Conservation (phyloP, 495 filamentous ascomycete genomes). For the Xylaria bambusicola region DNA sequence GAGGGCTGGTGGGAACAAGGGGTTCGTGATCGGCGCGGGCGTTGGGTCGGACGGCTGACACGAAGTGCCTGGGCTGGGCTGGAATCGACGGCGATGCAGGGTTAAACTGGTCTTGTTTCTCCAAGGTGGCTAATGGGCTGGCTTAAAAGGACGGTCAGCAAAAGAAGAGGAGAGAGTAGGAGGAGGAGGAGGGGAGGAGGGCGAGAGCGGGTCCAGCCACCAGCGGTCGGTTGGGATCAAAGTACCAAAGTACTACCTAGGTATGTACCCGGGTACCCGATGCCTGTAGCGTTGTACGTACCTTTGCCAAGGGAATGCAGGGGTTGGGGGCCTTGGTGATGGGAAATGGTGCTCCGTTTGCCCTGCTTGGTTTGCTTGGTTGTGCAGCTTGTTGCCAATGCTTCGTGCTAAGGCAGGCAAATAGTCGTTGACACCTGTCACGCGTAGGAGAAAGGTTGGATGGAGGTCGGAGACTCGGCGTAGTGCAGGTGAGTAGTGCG, state of each 20-base stretch:
- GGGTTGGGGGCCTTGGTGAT: constrained; percentile 9
- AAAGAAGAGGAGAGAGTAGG: background rate
- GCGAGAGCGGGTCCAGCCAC: no score
- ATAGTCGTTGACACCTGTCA: constrained; percentile 7
- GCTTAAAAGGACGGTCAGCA: constrained; percentile 17
- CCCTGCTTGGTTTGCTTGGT: constrained; percentile 1
- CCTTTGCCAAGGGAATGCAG: constrained; percentile 11
- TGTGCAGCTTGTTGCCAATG: no score
- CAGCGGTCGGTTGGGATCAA: no score
- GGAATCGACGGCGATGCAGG: constrained; percentile 15
- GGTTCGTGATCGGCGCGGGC: constrained; percentile 16
- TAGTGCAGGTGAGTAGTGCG: background rate
- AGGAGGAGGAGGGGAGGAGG: no score
- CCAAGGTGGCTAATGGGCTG: constrained; percentile 12
- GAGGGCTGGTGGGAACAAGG: constrained; percentile 18
- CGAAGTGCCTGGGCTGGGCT: constrained; percentile 32
- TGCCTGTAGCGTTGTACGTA: background rate
- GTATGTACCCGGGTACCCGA: background rate
- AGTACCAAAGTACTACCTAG: background rate
- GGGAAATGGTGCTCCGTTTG: background rate
- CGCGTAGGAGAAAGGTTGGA: no score
- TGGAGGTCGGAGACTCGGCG: constrained; percentile 17
- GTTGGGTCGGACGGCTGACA: constrained; percentile 31
- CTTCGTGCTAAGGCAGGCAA: no score
- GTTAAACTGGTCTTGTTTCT: constrained; percentile 12